Base-by-base conservation (phyloP, 2,329 filamentous ascomycete species). In the Diaporthe vaccinii region DNA sequence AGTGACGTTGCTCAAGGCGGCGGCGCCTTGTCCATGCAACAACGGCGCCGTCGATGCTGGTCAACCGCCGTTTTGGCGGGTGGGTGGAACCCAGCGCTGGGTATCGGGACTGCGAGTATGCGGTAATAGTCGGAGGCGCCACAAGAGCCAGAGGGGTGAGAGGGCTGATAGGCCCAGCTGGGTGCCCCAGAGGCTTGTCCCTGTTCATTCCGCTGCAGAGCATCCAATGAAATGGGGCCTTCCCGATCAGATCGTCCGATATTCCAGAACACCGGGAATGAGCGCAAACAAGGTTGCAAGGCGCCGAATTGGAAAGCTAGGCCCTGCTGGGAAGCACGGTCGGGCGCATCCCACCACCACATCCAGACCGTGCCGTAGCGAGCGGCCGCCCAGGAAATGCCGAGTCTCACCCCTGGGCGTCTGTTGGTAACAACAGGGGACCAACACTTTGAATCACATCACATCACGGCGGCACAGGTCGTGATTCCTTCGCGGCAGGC, bases 231-330 rank as follows among this genome's bases (percentile, higher is more conserved):
- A 41, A 51, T 62, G 70, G 46, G 51, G 65, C 34, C 49, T 73
- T 62, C 70, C 70, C 70, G 44, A 70, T 73, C 55, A 69, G 61
- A 73, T 69, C 74, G 70, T 75, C 74, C 39, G 62, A 73, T 73
- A 74, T 44, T 74, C 46, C 71, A 74, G 65, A 51, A 59, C 55
- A 58, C 71, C 71, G 71, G 62, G 61, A 70, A 65, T 65, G 46
- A 72, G 67, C 57, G 57, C 61, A 51, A 39, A 49, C 68, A 65
- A 46, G 49, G 58, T 59, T 57, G 53, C 58, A 61, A 61, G 68
- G 58, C 46, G 46, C 69, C 68, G 59, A 41, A 53, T 67, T 14
- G 41, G 41, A 55, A 53, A 55, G 74, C 69, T 75, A 73, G 67
- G 51, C 58, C 61, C 61, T 67, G 59, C 68, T 71, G 36, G 68